Base-by-base conservation (phyloP, 768 basidiomycete species). In the Tylopilus cervinicoccineus region DNA sequence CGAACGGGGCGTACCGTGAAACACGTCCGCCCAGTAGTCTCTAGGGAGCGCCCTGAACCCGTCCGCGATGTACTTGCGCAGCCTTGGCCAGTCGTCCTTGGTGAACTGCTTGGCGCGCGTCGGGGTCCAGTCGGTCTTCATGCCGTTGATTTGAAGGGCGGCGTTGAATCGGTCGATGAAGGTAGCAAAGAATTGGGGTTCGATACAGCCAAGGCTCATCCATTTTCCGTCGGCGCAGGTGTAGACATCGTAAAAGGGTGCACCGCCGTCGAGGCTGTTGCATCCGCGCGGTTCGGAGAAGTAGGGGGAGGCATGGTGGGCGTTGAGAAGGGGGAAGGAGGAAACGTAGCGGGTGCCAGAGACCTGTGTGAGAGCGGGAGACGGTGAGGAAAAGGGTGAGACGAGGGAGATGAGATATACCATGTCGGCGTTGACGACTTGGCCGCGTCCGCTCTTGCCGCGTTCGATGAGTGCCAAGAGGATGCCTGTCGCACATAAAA, bases 301-400 rank as follows among this genome's bases (percentile, higher is more conserved):
- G 31, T 75, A 57, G 4, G 65, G 53, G 10, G 73, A 68, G 14
- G 55, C 46, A 17, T 57, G 5, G 40, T 69, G 53, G 36, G 61
- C 29, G 52, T 78, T 74, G 28, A 86, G 66, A 14, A 91, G 73
- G 4, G 87, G 82, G 52, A 81, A 91, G 2, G 81, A 78, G 10
- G 87, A 75, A n/a, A 91, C 55, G 61, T 90, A 92, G 31, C 87
- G 84, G 3, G 83, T 74, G 6, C 89, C 89, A 11, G 87, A 82
- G 16, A 91, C 86, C 88, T 92, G 53, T 8, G 34, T n/a, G 17
- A 14, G 20, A 33, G 16, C 23, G n/a, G 52, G 22, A 2, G 33
- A 12, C 32, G 39, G 34, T n/a, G 41, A 26, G 23, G 16, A 37
- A 27, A 16, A 36, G 36, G 24, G 24, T 10, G 5, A 9, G 2